These are phyloP conservation scores for Trichomonascaceae sp. DNA, from an alignment of 1,139 yeast species.

Conservation along the genomic window DNA sequence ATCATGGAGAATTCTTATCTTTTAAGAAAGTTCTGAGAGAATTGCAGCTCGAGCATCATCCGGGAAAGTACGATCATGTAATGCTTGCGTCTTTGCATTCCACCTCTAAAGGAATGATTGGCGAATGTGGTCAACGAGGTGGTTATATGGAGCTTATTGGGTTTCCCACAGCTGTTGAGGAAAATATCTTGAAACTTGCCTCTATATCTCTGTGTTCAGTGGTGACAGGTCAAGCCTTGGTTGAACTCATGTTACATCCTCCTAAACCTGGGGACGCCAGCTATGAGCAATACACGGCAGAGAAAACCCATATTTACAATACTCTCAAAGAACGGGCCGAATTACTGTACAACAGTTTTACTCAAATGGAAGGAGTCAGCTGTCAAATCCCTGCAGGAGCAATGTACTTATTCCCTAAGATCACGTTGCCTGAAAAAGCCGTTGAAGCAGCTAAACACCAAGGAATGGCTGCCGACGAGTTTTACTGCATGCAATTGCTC, in stretches of 20 bases:
- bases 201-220: constrained; percentile 90
- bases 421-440: constrained; percentile 59
- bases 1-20: constrained; percentile 50
- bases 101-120: constrained; percentile 92
- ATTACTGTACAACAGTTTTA: constrained; percentile 62
- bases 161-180: constrained; percentile 61
- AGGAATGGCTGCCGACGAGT: constrained; percentile 64
- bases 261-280: constrained; percentile 74
- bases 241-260: constrained; percentile 91
- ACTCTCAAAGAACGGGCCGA: constrained; percentile 60
- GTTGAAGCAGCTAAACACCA: constrained; percentile 51
- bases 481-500: constrained; percentile 76
- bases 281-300: constrained; percentile 58
- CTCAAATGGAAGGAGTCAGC: constrained; percentile 66
- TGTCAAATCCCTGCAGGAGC: constrained; percentile 95
- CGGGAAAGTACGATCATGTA: constrained; percentile 56
- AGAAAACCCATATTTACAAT: constrained; percentile 54
- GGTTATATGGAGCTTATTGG: constrained; percentile 96
- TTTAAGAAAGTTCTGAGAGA: constrained; percentile 46
- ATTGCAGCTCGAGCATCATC: constrained; percentile 48
- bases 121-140: constrained; percentile 99
- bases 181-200: constrained; percentile 72
- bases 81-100: constrained; percentile 93
- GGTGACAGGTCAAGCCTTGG: constrained; percentile 87
- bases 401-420: constrained; percentile 88